Evolutionary conservation across 768 basidiomycete genomes (phyloP).

Genomic region (Lentinula detonsa): DNA sequence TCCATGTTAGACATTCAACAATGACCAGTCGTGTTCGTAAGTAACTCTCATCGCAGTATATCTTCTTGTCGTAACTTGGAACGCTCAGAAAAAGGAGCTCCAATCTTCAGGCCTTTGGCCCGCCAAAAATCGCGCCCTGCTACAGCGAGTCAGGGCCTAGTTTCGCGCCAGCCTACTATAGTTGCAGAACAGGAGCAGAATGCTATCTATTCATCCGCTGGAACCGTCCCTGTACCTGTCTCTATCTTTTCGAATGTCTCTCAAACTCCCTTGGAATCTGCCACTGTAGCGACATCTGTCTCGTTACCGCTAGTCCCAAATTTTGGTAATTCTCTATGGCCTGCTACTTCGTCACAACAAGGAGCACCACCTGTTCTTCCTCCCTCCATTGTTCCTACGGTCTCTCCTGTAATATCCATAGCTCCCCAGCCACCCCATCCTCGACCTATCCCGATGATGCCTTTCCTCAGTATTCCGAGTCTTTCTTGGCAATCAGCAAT

Average conservation of each 20-base stretch:
- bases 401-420: neutral
- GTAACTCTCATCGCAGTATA: slow-evolving; percentile 22
- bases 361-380: neutral
- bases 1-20: slow-evolving; percentile 4
- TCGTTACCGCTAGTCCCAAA: neutral
- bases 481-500: neutral
- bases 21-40: slow-evolving; percentile 62
- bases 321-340: neutral
- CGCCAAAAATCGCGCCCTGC: slow-evolving; percentile 45
- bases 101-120: slow-evolving; percentile 62
- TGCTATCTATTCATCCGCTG: neutral
- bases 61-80: slow-evolving; percentile 6
- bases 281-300: neutral
- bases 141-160: slow-evolving; percentile 12
- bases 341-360: neutral
- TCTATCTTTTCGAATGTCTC: neutral
- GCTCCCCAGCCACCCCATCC: slow-evolving; percentile 8
- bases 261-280: neutral
- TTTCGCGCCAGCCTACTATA: neutral
- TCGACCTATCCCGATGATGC: neutral
- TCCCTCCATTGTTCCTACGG: neutral
- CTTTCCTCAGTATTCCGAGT: slow-evolving; percentile 3
- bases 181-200: neutral
- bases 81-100: slow-evolving; percentile 60
- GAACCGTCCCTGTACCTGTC: neutral